Conservation (phyloP, 1,284 basidiomycete genomes). For the Phylloporus gajari region DNA sequence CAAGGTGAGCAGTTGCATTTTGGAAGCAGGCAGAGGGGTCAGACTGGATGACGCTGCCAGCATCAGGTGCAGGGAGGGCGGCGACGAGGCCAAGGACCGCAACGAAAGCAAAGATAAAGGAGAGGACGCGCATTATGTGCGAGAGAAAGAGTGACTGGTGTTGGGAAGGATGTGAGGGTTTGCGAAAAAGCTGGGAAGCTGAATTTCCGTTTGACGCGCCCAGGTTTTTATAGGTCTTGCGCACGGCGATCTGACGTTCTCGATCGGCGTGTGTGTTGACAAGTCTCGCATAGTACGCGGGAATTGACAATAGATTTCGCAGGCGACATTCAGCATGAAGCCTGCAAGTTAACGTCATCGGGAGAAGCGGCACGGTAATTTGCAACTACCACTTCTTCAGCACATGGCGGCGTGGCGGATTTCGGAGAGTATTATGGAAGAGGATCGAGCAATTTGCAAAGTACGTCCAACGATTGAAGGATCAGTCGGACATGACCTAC, state of each 20-base stretch:
- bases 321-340: neutral
- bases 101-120: conserved; percentile 29
- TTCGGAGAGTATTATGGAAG: no score
- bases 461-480: no score
- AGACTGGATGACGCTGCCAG: no score
- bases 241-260: neutral
- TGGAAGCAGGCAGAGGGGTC: no score
- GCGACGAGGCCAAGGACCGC: conserved; percentile 24
- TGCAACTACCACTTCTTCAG: no score
- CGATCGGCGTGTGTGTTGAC: neutral
- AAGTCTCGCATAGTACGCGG: neutral
- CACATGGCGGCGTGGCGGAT: no score
- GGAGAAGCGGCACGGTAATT: no score
- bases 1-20: no score
- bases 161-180: neutral
- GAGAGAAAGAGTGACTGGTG: conserved; percentile 31
- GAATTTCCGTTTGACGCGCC: neutral
- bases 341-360: neutral
- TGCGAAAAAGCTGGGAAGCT: conserved; percentile 1
- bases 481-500: no score
- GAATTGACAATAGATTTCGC: neutral
- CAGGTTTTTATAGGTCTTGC: conserved; percentile 2
- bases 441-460: no score
- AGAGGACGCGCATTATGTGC: conserved; percentile 37
- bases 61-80: conserved; percentile 17